phyloP scores from a whole-genome alignment of 2,329 filamentous ascomycete species.

The Diaporthe citrichinensis region DNA sequence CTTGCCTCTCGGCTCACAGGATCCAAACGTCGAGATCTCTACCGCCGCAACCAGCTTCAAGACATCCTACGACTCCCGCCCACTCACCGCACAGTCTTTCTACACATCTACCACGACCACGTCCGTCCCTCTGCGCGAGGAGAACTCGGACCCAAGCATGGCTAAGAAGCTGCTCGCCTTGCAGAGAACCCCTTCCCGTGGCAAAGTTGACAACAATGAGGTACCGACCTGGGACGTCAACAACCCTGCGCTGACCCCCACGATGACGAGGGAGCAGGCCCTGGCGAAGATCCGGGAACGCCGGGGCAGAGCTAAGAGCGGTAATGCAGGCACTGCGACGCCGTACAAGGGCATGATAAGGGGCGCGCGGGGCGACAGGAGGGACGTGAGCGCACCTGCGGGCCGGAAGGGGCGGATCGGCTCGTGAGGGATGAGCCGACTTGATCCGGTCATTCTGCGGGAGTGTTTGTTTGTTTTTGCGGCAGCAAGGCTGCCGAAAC shows the following conservation, averaged over 20 bases:
- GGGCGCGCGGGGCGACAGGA: constrained; percentile 56
- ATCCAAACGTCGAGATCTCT: constrained; percentile 39
- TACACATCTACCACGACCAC: constrained; percentile 66
- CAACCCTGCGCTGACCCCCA: constrained; percentile 73
- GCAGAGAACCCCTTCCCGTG: constrained; percentile 60
- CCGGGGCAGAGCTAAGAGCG: constrained; percentile 78
- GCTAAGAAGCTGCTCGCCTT: constrained; percentile 56
- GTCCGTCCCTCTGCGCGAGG: constrained; percentile 65
- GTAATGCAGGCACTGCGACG: constrained; percentile 74
- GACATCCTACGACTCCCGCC: constrained; percentile 49
- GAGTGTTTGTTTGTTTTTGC: too few relatives aligned
- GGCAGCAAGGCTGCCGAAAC: constrained; percentile 18
- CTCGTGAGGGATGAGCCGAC: constrained; percentile 3
- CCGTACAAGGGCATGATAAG: constrained; percentile 71
- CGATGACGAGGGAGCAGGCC: constrained; percentile 80
- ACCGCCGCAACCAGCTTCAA: constrained; percentile 19
- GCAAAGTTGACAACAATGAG: constrained; percentile 44
- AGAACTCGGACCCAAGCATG: constrained; percentile 59
- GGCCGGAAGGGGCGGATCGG: constrained; percentile 39
- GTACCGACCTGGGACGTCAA: constrained; percentile 65
- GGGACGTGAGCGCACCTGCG: constrained; percentile 63
- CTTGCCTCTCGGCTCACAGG: constrained; percentile 35
- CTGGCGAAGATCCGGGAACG: constrained; percentile 82
- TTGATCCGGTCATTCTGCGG: not conserved
- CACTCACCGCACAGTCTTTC: constrained; percentile 62